Base-by-base conservation (phyloP, 768 basidiomycete genomes). In the Termitomyces sp. region DNA sequence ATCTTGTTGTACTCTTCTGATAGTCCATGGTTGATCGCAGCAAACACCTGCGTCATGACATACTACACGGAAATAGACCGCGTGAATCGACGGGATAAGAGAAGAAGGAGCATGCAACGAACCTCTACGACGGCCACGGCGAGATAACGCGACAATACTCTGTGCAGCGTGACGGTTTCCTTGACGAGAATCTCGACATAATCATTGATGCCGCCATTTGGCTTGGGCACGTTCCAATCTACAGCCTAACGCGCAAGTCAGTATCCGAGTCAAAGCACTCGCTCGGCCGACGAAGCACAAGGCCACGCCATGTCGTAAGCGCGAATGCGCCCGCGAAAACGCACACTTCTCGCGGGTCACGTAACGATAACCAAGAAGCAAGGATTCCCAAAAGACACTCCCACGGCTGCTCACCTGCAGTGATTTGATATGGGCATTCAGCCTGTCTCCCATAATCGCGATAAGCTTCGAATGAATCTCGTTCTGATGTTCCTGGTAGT, bases 401-500 rank as follows among this genome's bases (percentile, higher is more conserved):
- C 5, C 11, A 13, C 35, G 10, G 1, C 14, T 20, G 24, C 71
- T 68, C 61, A 88, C 92, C 76, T 90, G 86, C 54, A 98, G 78
- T 26, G 88, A 79, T 65, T 84, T 87, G 68, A 93, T 88, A 69
- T 98, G 96, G 1, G 88, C 86, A 63, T 78, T 83, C 46, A 98
- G 76, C 56, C 96, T 83, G 72, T 98, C 96, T 40, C 94, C 89
- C 97, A 99, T 99, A 73, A 98, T 99, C 44, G 93, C 91, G 59
- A 99, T 88, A 55, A 99, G 79, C 75, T 99, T 99, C 52, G 92
- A 84, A 71, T 98, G 96, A 54, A 99, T 98, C 77, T 98, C 97
- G 67, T 96, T 92, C 72, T 99, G 97, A 72, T 99, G 97, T 71
- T 98, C 97, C 79, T 98, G 96, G 67, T 90, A 98, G 71, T 98